phyloP scores from a whole-genome alignment of 2,329 filamentous ascomycete genomes.

The Hypoxylon sp. region DNA sequence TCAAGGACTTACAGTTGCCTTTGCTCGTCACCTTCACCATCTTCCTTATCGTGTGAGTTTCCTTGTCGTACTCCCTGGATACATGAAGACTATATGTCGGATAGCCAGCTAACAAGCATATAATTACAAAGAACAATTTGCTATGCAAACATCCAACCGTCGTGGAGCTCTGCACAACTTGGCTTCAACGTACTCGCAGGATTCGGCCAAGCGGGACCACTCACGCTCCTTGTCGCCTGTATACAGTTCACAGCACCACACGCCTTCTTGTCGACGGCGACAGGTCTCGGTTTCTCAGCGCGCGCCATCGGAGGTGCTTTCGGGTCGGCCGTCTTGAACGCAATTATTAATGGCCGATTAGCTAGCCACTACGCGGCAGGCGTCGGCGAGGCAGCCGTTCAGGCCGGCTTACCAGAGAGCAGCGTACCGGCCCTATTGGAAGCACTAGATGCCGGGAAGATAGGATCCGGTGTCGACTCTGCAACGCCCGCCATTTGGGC shows the following conservation, averaged over 20 bases:
- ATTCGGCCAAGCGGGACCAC: constrained; percentile 64
- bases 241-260: constrained; percentile 69
- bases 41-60: constrained; percentile 63
- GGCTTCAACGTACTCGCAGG: constrained; percentile 64
- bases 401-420: constrained; percentile 59
- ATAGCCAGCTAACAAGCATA: constrained; percentile 14
- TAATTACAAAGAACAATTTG: constrained; percentile 57
- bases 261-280: constrained; percentile 66
- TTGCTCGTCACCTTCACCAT: constrained; percentile 62
- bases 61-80: not conserved
- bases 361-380: constrained; percentile 57
- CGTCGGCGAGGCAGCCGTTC: constrained; percentile 59
- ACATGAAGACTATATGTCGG: too few relatives aligned
- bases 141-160: constrained; percentile 62
- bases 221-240: constrained; percentile 65
- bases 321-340: constrained; percentile 66
- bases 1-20: constrained; percentile 64
- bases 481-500: constrained; percentile 57
- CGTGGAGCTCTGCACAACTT: constrained; percentile 62
- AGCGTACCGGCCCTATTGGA: constrained; percentile 58
- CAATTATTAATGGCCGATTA: constrained; percentile 66
- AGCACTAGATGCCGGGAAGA: constrained; percentile 57
- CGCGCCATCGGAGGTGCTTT: constrained; percentile 68
- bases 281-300: constrained; percentile 67
- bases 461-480: constrained; percentile 46